These are phyloP conservation scores for Chenopodium formosanum DNA, from an alignment of 148 eudicot genomes.

Conservation along the genomic window DNA sequence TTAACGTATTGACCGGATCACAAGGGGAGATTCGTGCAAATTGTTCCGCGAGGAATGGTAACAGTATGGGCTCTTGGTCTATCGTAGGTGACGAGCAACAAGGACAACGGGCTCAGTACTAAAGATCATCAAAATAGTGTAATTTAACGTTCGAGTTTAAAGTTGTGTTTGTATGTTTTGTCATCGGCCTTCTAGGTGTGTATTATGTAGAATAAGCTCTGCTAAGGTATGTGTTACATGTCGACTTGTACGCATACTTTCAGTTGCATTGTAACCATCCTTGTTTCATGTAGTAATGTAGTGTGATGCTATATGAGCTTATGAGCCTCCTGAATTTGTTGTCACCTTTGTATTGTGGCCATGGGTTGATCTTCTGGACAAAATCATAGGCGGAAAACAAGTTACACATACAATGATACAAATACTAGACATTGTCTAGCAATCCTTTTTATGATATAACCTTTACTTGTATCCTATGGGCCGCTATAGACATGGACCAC, in stretches of 20 bases:
- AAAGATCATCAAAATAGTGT: background rate
- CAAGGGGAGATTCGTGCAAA: constrained; percentile 42
- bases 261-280: background rate
- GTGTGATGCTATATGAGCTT: background rate
- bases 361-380: too few species aligned
- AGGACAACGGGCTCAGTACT: constrained; percentile 10
- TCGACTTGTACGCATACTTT: too few species aligned
- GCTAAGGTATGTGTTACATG: background rate
- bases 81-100: constrained; percentile 22
- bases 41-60: constrained; percentile 33
- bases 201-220: background rate
- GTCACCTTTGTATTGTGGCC: too few species aligned
- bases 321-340: background rate
- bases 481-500: too few species aligned
- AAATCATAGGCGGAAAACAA: too few species aligned
- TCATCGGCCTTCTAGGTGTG: background rate
- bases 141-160: background rate
- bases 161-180: background rate
- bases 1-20: constrained; percentile 36
- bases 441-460: too few species aligned
- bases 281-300: background rate
- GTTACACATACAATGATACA: too few species aligned
- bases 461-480: too few species aligned
- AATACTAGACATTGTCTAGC: too few species aligned
- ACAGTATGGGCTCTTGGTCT: constrained; percentile 12